These are phyloP conservation scores for Ustilago cynodontis DNA, from an alignment of 1,284 basidiomycete species.

Conservation along the genomic window DNA sequence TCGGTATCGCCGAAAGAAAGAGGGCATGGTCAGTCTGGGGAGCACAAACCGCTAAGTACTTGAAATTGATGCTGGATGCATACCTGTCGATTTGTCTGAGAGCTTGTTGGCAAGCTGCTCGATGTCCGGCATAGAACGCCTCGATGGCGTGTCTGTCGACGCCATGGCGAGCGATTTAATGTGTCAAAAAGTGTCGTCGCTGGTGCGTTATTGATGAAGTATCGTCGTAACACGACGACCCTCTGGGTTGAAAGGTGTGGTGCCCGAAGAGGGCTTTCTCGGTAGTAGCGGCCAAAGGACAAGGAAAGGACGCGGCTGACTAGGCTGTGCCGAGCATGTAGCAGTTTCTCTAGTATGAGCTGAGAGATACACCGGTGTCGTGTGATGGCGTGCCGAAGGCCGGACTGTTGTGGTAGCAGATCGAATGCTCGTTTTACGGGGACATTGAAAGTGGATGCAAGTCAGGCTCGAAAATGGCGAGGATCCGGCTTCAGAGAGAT, in stretches of 20 bases:
- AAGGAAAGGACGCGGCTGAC: not conserved
- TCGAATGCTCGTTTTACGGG: not conserved
- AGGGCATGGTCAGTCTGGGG: not conserved
- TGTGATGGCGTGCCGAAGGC: too few relatives aligned
- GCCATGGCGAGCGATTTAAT: slow-evolving; percentile 21
- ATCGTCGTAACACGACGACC: not conserved
- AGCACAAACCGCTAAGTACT: not conserved
- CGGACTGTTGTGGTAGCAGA: too few relatives aligned
- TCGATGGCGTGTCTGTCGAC: slow-evolving; percentile 39
- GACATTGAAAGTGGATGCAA: not conserved
- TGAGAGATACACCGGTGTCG: not conserved
- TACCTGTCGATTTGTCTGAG: slow-evolving; percentile 40
- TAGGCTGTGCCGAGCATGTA: not conserved
- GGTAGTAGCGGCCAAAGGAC: not conserved
- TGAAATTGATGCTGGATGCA: not conserved
- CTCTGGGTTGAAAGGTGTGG: too few relatives aligned
- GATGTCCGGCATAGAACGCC: slow-evolving; percentile 45
- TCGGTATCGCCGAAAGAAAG: not conserved
- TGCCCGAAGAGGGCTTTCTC: not conserved
- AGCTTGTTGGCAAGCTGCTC: slow-evolving; percentile 51
- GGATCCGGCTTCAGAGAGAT: not conserved
- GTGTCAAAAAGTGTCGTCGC: not conserved
- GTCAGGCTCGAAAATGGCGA: not conserved
- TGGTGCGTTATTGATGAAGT: not conserved
- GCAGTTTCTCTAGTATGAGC: not conserved